Percentiles rank a stretch among this genome's conserved stretches.
phyloP scores from a whole-genome alignment of 495 filamentous ascomycete genomes.

The Podospora bellae-mahoneyi region DNA sequence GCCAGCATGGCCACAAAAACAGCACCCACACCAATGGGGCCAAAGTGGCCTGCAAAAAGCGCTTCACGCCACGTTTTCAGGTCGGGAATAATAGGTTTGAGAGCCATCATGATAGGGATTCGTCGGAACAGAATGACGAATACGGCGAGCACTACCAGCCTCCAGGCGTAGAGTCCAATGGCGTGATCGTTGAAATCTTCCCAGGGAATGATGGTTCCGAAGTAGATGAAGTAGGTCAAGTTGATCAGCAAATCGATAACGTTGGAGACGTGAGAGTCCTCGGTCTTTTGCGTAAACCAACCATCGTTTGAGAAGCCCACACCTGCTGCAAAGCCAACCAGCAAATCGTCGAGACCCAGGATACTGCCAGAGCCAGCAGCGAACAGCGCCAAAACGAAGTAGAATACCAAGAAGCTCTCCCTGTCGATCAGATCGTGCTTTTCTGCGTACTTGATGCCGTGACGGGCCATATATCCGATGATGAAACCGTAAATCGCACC shows the following conservation, averaged over 20 bases:
- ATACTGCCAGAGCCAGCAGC: constrained; percentile 92
- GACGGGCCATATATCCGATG: constrained; percentile 83
- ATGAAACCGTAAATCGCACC: constrained; percentile 85
- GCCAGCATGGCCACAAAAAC: constrained; percentile 94
- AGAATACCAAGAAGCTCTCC: constrained; percentile 97
- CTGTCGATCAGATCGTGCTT: constrained; percentile 83
- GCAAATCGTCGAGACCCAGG: constrained; percentile 90
- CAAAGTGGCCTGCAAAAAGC: constrained; percentile 96
- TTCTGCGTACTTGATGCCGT: constrained; percentile 88
- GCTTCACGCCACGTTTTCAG: constrained; percentile 99
- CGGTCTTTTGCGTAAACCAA: constrained; percentile 98
- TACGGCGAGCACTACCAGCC: constrained; percentile 81
- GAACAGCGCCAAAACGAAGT: constrained; percentile 95
- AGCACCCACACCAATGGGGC: constrained; percentile 95
- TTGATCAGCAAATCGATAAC: constrained; percentile 98
- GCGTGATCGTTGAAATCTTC: constrained; percentile 69
- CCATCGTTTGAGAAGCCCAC: constrained; percentile 99
- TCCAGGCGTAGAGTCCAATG: constrained; percentile 78
- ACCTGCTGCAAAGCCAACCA: constrained; percentile 91
- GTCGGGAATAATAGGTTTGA: constrained; percentile 94
- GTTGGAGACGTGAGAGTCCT: constrained; percentile 98
- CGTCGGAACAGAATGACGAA: constrained; percentile 94
- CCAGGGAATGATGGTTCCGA: constrained; percentile 97
- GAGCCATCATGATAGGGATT: constrained; percentile 88
- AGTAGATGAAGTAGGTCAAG: constrained; percentile 95